Percentiles rank a stretch among this genome's conserved stretches.
Conservation (phyloP, 352 stramenopile genomes). For the Thalassiosira hispida region DNA sequence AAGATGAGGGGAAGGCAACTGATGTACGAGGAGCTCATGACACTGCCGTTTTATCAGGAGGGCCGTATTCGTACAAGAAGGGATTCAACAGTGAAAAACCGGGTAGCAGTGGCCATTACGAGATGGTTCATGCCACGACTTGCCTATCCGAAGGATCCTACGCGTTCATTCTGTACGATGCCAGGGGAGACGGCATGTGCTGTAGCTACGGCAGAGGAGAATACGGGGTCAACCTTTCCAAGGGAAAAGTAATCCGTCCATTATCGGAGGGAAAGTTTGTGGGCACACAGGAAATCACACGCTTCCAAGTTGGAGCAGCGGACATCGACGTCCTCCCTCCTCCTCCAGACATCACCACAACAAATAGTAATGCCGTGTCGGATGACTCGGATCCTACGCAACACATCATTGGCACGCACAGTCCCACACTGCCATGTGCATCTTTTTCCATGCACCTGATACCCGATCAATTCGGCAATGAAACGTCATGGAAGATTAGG, state of each 20-base stretch:
- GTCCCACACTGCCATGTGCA: slow-evolving; percentile 5
- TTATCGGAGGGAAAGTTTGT: neutral
- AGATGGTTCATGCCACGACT: neutral
- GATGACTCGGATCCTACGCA: no score
- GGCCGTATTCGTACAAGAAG: slow-evolving; percentile 16
- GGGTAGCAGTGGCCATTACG: neutral
- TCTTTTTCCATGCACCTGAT: slow-evolving; percentile 17
- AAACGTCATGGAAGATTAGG: slow-evolving; percentile 5
- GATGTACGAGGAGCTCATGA: neutral
- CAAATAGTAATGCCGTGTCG: no score
- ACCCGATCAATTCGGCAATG: slow-evolving; percentile 23
- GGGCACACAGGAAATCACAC: neutral
- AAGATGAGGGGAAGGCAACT: neutral
- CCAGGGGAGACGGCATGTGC: slow-evolving; percentile 13
- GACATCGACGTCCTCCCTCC: slow-evolving; percentile 4
- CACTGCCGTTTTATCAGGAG: slow-evolving; percentile 1
- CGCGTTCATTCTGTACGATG: slow-evolving; percentile 17
- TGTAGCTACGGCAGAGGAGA: slow-evolving; percentile 7
- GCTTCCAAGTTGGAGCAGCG: neutral
- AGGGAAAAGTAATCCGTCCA: neutral
- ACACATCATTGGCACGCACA: no score
- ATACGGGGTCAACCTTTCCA: neutral
- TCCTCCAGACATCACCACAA: no score
- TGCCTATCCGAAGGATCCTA: slow-evolving; percentile 7
- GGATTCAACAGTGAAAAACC: neutral